These are phyloP conservation scores for Pestalotiopsis sp. DNA, from an alignment of 2,329 filamentous ascomycete genomes.

Conservation along the genomic window DNA sequence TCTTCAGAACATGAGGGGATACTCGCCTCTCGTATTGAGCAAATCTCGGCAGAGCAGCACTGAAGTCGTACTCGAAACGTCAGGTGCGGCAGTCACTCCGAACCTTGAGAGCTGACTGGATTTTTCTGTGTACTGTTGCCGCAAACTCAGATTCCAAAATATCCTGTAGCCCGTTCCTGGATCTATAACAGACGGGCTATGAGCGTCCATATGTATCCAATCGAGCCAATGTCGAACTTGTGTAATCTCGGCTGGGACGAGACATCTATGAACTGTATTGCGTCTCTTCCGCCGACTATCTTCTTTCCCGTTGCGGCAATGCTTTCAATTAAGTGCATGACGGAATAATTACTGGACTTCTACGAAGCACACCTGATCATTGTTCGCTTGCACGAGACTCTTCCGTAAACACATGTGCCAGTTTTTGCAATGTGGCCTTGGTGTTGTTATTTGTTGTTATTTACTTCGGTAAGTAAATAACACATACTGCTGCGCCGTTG, in stretches of 20 bases:
- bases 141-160: background rate
- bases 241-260: background rate
- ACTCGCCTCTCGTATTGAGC: background rate
- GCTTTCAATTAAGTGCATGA: background rate
- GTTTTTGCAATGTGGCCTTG: background rate
- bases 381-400: background rate
- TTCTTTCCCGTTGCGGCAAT: slow-evolving; percentile 3
- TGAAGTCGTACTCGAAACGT: background rate
- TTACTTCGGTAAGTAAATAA: background rate
- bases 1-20: background rate
- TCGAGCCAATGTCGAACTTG: background rate
- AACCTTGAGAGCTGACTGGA: background rate
- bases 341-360: background rate
- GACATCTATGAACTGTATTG: background rate
- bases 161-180: background rate
- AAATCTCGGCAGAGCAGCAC: background rate
- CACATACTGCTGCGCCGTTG: background rate
- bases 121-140: no score
- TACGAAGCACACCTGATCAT: background rate
- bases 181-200: background rate
- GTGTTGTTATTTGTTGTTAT: background rate
- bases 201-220: background rate
- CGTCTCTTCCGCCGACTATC: background rate
- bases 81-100: background rate
- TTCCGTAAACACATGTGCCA: background rate